These are phyloP conservation scores for Boletus pseudo-olivaceus DNA, from an alignment of 768 basidiomycete species.

Conservation along the genomic window DNA sequence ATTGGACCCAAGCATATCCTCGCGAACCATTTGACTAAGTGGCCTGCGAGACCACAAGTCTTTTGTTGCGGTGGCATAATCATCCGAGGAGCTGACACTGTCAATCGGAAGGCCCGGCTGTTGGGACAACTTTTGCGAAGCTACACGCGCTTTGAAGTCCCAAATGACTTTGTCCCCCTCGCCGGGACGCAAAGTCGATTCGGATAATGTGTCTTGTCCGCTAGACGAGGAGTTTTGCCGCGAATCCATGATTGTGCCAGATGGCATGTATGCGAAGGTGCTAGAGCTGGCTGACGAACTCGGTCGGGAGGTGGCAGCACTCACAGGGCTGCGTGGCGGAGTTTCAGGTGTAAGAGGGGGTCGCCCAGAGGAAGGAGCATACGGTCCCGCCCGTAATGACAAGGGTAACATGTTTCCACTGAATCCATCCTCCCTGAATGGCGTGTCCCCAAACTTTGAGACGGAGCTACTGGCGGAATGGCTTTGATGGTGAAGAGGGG, in stretches of 20 bases:
- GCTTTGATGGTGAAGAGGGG: slow-evolving; percentile 22
- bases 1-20: slow-evolving; percentile 15
- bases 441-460: slow-evolving; percentile 32
- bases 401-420: slow-evolving; percentile 21
- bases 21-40: slow-evolving; percentile 26
- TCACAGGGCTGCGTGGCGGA: slow-evolving; percentile 64
- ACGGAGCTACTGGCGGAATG: slow-evolving; percentile 26
- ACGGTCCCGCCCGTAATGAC: slow-evolving; percentile 29
- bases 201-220: slow-evolving; percentile 32
- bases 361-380: slow-evolving; percentile 18
- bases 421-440: slow-evolving; percentile 30
- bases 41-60: slow-evolving; percentile 33
- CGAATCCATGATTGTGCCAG: slow-evolving; percentile 26
- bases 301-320: slow-evolving; percentile 44
- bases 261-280: slow-evolving; percentile 24
- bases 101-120: slow-evolving; percentile 18
- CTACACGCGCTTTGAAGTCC: slow-evolving; percentile 22
- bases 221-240: slow-evolving; percentile 27
- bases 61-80: slow-evolving; percentile 29
- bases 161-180: slow-evolving; percentile 30
- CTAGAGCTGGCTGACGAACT: slow-evolving; percentile 32
- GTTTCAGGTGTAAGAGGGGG: slow-evolving; percentile 41
- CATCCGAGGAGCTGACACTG: slow-evolving; percentile 24
- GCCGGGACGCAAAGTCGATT: slow-evolving; percentile 33
- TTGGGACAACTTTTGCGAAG: slow-evolving; percentile 17